Conservation (phyloP, 2,329 filamentous ascomycete genomes). For the Ophiostoma pallidulum region DNA sequence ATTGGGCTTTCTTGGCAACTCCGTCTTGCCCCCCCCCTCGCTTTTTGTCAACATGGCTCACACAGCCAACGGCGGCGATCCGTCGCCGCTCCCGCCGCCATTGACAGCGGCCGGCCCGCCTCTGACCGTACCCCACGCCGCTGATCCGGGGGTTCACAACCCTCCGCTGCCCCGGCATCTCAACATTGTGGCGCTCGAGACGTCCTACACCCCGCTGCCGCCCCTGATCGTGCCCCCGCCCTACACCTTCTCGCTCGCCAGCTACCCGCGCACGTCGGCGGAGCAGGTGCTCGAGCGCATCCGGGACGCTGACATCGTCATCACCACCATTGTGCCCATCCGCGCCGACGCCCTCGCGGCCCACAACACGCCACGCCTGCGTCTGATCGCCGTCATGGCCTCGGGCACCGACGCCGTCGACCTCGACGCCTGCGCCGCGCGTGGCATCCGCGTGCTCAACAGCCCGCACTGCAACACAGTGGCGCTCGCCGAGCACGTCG, state of each 20-base stretch:
- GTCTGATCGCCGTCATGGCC: conserved; percentile 21
- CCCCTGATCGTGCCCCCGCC: conserved; percentile 17
- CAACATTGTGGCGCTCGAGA: conserved; percentile 27
- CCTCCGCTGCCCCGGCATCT: conserved; percentile 19
- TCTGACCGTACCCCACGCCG: not conserved
- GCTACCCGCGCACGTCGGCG: conserved; percentile 20
- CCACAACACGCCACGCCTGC: conserved; percentile 22
- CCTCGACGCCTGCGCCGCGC: conserved; percentile 16
- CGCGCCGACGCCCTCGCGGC: conserved; percentile 17
- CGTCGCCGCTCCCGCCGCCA: not conserved
- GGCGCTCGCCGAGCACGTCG: conserved; percentile 22
- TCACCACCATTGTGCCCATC: conserved; percentile 26
- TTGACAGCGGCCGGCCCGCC: no score
- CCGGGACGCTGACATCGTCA: conserved; percentile 27
- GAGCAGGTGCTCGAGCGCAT: conserved; percentile 24
- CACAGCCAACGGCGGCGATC: not conserved
- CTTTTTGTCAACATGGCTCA: not conserved
- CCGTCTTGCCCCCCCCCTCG: not conserved
- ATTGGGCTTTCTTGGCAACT: no score
- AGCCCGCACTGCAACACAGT: conserved; percentile 23
- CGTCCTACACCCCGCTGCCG: conserved; percentile 25
- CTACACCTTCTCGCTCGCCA: conserved; percentile 23
- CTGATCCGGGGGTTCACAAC: not conserved
- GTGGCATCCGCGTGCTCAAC: conserved; percentile 24
- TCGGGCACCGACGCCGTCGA: conserved; percentile 24